A percentile compares a stretch with the other conserved stretches of the same genome.
Evolutionary conservation across 768 basidiomycete species (phyloP).

Genomic region (Rhizopogon roseolus): DNA sequence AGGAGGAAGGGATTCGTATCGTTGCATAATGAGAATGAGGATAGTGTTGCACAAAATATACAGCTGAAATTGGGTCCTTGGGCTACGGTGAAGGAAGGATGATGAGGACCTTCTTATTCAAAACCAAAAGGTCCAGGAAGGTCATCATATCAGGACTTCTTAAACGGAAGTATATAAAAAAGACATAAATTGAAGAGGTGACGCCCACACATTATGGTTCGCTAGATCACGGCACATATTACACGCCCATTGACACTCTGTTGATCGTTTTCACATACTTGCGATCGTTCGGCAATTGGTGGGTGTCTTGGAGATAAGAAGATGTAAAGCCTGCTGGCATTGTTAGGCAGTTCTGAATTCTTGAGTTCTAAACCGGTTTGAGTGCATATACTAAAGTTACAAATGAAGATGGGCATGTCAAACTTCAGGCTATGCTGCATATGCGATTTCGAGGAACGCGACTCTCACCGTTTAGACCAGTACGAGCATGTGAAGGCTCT

Average conservation of each 20-base stretch:
- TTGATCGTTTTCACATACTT: constrained; percentile 17
- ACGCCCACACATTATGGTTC: constrained; percentile 20
- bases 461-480: background rate
- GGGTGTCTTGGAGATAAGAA: constrained; percentile 11
- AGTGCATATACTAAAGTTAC: background rate
- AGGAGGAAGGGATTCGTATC: constrained; percentile 23
- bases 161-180: constrained; percentile 20
- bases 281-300: constrained; percentile 8
- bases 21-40: constrained; percentile 21
- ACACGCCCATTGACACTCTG: constrained; percentile 28
- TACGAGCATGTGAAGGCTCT: constrained; percentile 4
- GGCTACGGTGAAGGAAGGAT: constrained; percentile 5
- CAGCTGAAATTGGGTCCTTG: constrained; percentile 13
- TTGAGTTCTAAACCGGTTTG: constrained; percentile 18
- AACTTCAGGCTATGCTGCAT: background rate
- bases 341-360: constrained; percentile 2
- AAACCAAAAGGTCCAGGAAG: constrained; percentile 10
- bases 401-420: constrained; percentile 6
- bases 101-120: constrained; percentile 23
- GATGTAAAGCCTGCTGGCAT: constrained; percentile 15
- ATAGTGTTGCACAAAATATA: constrained; percentile 11
- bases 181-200: constrained; percentile 19
- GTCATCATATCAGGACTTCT: constrained; percentile 15
- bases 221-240: constrained; percentile 27
- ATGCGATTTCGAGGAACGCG: constrained; percentile 5